Evolutionary conservation across 352 stramenopile genomes (phyloP).

Genomic region (Globisporangium uncinulatum): DNA sequence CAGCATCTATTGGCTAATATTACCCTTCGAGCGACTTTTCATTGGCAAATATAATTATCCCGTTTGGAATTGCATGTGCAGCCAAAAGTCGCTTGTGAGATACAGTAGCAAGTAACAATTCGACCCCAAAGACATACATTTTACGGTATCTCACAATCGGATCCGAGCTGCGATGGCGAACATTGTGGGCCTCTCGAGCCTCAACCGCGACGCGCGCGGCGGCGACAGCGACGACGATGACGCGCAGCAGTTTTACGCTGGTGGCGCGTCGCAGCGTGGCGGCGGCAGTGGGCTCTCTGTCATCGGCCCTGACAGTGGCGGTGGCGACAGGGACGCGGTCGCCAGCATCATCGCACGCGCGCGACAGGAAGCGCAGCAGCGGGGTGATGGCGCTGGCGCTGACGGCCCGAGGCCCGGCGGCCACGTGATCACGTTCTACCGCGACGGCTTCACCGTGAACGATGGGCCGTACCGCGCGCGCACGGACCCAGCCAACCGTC

Average conservation of each 20-base stretch:
- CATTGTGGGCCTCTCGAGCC: slow-evolving; percentile 75
- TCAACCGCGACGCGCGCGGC: slow-evolving; percentile 37
- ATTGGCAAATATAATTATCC: too few species aligned
- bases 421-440: slow-evolving; percentile 83
- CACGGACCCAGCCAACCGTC: slow-evolving; percentile 60
- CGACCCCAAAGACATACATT: too few species aligned
- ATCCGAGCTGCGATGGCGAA: slow-evolving; percentile 50
- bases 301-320: slow-evolving; percentile 43
- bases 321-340: slow-evolving; percentile 41
- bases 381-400: slow-evolving; percentile 12
- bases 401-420: slow-evolving; percentile 12
- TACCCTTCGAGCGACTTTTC: too few species aligned
- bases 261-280: slow-evolving; percentile 54
- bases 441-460: slow-evolving; percentile 81
- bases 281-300: slow-evolving; percentile 74
- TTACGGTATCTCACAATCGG: neutral
- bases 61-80: too few species aligned
- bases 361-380: slow-evolving; percentile 48
- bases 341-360: slow-evolving; percentile 81
- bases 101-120: too few species aligned
- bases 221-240: slow-evolving; percentile 25
- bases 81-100: too few species aligned
- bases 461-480: slow-evolving; percentile 70
- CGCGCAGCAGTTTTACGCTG: slow-evolving; percentile 71
- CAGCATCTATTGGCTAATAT: too few species aligned